A percentile compares a stretch with the other conserved stretches of the same genome.
These are phyloP conservation scores for Scheffersomyces spartinae DNA, from an alignment of 805 yeast species.

Conservation along the genomic window DNA sequence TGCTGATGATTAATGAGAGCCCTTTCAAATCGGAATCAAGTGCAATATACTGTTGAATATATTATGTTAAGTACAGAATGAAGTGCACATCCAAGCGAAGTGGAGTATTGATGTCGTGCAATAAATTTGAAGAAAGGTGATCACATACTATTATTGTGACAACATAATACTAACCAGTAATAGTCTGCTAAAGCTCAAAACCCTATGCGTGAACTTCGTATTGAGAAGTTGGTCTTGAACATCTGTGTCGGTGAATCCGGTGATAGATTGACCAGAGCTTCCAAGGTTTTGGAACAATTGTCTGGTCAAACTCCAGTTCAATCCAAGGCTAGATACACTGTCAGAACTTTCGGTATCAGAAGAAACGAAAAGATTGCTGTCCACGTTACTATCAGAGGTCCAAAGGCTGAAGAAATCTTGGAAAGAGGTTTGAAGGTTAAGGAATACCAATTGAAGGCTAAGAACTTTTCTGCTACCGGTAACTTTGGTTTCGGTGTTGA, in stretches of 20 bases:
- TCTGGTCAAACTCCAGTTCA: conserved; percentile 99
- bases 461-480: conserved; percentile 97
- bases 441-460: conserved; percentile 92
- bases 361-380: conserved; percentile 99
- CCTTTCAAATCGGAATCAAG: background rate
- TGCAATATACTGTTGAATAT: background rate
- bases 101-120: conserved; percentile 5
- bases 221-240: conserved; percentile 99
- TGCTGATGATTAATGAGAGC: background rate
- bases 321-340: conserved; percentile 99
- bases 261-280: conserved; percentile 99
- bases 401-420: conserved; percentile 94
- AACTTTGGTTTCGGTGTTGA: conserved; percentile 99
- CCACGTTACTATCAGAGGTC: conserved; percentile 99
- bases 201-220: conserved; percentile 97
- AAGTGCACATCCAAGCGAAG: too few relatives aligned
- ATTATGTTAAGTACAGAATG: background rate
- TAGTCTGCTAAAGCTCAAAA: conserved; percentile 50
- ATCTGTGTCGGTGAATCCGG: conserved; percentile 99
- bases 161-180: conserved; percentile 7
- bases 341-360: conserved; percentile 99
- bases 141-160: background rate
- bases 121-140: background rate
- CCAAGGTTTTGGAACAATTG: conserved; percentile 98
- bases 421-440: conserved; percentile 99